Percentiles rank a stretch among this genome's conserved stretches.
phyloP scores from a whole-genome alignment of 2,329 filamentous ascomycete species.

The Mycosphaerella sp. region DNA sequence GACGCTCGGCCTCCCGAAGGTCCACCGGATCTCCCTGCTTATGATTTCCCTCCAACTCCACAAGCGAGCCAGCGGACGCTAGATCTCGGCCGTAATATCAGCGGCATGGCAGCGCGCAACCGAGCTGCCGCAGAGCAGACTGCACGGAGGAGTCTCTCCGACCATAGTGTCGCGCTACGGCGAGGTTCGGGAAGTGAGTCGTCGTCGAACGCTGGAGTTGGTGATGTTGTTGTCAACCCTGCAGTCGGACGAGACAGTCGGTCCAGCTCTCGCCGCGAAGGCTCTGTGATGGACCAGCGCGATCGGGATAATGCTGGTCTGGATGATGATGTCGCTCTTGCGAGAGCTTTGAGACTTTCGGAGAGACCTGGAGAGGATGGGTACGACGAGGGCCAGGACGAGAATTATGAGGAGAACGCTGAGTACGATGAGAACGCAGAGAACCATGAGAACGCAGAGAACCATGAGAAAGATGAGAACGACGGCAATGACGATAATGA shows the following conservation, averaged over 20 bases:
- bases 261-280: neutral
- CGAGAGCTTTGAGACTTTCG: neutral
- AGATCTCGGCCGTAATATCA: neutral
- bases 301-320: neutral
- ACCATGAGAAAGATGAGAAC: too few species aligned
- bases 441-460: too few species aligned
- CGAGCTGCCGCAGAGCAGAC: too few species aligned
- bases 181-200: neutral
- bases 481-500: too few species aligned
- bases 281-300: neutral
- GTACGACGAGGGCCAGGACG: neutral
- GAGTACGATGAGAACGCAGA: neutral
- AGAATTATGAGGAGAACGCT: neutral
- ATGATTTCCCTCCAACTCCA: neutral
- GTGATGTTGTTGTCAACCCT: too few species aligned
- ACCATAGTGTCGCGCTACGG: neutral
- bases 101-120: too few species aligned
- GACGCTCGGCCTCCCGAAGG: neutral
- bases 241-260: neutral
- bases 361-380: neutral
- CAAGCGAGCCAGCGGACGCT: too few species aligned
- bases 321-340: neutral
- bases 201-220: too few species aligned
- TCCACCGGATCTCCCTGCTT: neutral
- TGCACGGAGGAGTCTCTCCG: too few species aligned